phyloP scores from a whole-genome alignment of 345 rosid species.

The Nasturtium officinale region DNA sequence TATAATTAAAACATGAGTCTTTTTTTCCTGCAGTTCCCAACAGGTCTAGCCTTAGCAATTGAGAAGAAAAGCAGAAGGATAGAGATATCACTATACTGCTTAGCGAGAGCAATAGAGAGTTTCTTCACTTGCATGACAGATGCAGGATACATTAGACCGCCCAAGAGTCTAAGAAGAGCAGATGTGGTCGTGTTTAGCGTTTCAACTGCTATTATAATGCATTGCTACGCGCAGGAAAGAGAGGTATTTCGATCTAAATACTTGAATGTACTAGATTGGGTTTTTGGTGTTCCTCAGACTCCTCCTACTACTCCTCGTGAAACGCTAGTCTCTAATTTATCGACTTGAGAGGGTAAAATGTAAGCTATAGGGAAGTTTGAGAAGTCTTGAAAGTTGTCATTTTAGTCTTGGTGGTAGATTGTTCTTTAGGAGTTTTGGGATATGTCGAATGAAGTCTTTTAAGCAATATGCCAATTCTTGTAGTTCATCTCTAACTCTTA shows the following conservation, averaged over 20 bases:
- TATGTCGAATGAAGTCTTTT: neutral
- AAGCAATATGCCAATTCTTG: neutral
- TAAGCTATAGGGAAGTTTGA: neutral
- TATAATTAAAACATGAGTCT: neutral
- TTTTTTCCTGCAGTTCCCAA: slow-evolving; percentile 62
- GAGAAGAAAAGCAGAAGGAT: slow-evolving; percentile 95
- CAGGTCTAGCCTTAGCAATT: slow-evolving; percentile 79
- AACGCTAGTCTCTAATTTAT: slow-evolving; percentile 33
- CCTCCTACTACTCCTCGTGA: slow-evolving; percentile 46
- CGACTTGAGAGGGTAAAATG: slow-evolving; percentile 10
- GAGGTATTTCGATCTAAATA: slow-evolving; percentile 95
- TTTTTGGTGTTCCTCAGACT: slow-evolving; percentile 79
- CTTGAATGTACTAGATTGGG: slow-evolving; percentile 93
- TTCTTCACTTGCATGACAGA: slow-evolving; percentile 77
- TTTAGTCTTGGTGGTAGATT: slow-evolving; percentile 16
- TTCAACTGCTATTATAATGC: slow-evolving; percentile 90
- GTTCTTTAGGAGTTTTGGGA: slow-evolving; percentile 4
- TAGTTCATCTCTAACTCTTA: slow-evolving; percentile 8
- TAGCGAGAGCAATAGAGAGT: slow-evolving; percentile 94
- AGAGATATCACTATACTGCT: slow-evolving; percentile 93
- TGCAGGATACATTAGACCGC: slow-evolving; percentile 59
- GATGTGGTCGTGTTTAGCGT: slow-evolving; percentile 86
- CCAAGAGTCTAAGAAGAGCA: slow-evolving; percentile 65
- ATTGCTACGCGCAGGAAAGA: slow-evolving; percentile 89
- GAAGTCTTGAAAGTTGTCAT: neutral